Evolutionary conservation across 495 filamentous ascomycete genomes (phyloP).

Genomic region (Pyrenopolyporus hunteri): DNA sequence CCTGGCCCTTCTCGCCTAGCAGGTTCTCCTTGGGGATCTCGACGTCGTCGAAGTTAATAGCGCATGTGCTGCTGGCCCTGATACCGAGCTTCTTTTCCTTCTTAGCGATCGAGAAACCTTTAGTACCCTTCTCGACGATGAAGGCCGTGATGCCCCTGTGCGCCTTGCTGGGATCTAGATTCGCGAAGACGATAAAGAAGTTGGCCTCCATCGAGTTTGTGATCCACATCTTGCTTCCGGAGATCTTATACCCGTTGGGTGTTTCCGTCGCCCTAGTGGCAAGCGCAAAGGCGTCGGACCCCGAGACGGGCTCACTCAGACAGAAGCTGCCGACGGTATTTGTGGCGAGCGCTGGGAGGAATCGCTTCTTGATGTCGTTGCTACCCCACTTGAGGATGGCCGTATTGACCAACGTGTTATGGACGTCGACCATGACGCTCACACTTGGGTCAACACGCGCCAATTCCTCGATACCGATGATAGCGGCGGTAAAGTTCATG

Average conservation of each 20-base stretch:
- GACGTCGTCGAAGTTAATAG: constrained; percentile 97
- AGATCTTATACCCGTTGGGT: constrained; percentile 81
- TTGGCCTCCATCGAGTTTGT: constrained; percentile 93
- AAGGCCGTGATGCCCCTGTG: constrained; percentile 98
- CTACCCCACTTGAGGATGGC: constrained; percentile 86
- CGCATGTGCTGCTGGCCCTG: constrained; percentile 91
- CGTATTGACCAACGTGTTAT: constrained; percentile 98
- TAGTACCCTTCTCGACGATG: constrained; percentile 86
- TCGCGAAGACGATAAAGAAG: constrained; percentile 98
- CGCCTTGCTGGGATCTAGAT: constrained; percentile 82
- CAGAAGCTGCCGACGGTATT: constrained; percentile 95
- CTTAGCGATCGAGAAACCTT: constrained; percentile 94
- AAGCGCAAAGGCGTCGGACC: constrained; percentile 94
- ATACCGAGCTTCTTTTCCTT: constrained; percentile 99
- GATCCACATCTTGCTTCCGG: constrained; percentile 99
- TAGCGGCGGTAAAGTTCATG: constrained; percentile 98
- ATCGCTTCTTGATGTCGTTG: constrained; percentile 75
- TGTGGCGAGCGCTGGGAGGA: constrained; percentile 85
- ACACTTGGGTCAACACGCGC: constrained; percentile 94
- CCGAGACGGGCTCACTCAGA: constrained; percentile 90
- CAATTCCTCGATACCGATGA: constrained; percentile 96
- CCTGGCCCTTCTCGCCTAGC: constrained; percentile 84
- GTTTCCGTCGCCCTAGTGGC: constrained; percentile 81
- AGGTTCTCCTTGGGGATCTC: constrained; percentile 87
- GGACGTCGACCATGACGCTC: constrained; percentile 90